Conservation (phyloP, 106 monocot species). For the Phalaenopsis aphrodite region DNA sequence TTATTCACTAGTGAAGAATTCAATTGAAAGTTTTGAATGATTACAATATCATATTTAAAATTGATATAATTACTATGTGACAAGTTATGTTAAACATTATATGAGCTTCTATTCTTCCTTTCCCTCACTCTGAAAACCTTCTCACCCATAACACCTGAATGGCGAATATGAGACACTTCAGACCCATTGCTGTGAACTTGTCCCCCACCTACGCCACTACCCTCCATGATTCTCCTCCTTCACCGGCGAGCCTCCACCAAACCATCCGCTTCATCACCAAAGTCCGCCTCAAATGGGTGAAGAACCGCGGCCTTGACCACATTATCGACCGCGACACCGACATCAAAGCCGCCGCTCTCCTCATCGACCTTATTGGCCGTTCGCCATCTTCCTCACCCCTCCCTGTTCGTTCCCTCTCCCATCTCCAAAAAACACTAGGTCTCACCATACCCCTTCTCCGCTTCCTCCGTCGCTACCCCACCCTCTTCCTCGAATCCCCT, state of each 20-base stretch:
- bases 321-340: constrained; percentile 87
- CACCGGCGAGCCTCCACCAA: neutral
- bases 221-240: neutral
- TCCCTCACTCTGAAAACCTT: neutral
- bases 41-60: no score
- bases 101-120: neutral
- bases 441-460: constrained; percentile 88
- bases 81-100: neutral
- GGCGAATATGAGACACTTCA: neutral
- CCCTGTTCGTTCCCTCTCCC: constrained; percentile 49
- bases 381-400: constrained; percentile 22
- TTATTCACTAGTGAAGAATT: no score
- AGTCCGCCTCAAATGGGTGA: constrained; percentile 92
- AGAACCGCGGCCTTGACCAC: constrained; percentile 81
- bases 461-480: constrained; percentile 89
- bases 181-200: neutral
- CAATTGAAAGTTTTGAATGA: no score
- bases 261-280: constrained; percentile 12
- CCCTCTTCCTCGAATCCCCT: constrained; percentile 63
- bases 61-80: no score
- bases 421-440: constrained; percentile 67
- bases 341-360: constrained; percentile 66
- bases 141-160: neutral
- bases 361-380: constrained; percentile 60
- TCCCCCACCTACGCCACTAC: neutral